phyloP scores from a whole-genome alignment of 495 filamentous ascomycete species.

The Neurospora tetraspora region DNA sequence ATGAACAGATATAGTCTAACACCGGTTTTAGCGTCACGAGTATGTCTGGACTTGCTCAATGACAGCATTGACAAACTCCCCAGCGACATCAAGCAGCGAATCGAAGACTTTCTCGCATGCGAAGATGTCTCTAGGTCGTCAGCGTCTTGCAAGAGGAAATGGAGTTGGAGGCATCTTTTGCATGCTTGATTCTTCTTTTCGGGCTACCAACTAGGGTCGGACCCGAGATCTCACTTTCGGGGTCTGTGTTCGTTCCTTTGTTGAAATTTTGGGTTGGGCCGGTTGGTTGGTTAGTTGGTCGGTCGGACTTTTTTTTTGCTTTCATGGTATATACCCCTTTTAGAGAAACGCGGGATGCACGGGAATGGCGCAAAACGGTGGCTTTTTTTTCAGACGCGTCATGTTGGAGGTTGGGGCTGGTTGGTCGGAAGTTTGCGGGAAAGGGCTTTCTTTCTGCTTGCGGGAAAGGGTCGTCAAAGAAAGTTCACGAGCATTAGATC shows the following conservation, averaged over 20 bases:
- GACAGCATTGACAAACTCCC: constrained; percentile 33
- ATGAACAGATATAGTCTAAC: neutral
- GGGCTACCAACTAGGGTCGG: neutral
- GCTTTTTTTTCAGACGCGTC: neutral
- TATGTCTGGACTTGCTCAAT: constrained; percentile 34
- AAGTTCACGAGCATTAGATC: neutral
- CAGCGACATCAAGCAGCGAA: constrained; percentile 18
- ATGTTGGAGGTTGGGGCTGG: neutral
- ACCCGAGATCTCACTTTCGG: neutral
- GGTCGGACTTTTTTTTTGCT: neutral
- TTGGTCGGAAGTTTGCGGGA: neutral
- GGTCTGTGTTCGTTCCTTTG: neutral
- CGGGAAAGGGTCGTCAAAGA: neutral
- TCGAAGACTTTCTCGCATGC: constrained; percentile 16
- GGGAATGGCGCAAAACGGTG: neutral
- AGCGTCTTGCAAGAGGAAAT: neutral
- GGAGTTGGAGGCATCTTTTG: neutral
- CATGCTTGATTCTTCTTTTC: neutral
- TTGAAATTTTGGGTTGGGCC: neutral
- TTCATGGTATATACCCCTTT: neutral
- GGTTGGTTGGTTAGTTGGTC: neutral
- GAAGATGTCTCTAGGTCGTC: neutral
- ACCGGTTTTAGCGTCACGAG: constrained; percentile 25
- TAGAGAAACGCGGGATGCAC: neutral
- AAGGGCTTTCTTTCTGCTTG: neutral